Evolutionary conservation across 306 rosid genomes (phyloP), one percentile per base, ranked within the genome.

Genomic region (Pyrus betulifolia): DNA sequence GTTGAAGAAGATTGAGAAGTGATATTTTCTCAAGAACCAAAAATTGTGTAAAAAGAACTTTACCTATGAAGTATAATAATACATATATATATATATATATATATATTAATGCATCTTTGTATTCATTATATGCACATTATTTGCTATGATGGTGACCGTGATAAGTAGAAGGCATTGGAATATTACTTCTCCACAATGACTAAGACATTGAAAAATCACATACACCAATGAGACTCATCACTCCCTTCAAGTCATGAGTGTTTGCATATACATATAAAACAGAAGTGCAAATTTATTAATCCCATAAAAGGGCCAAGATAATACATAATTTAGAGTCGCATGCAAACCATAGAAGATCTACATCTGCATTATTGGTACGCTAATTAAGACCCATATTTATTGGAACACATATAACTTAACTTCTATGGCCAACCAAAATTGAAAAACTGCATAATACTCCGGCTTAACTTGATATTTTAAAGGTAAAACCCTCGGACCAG

Each of bases 351-450:
- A 27, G 22, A 67, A 49, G 55, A 60, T 42, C 22, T 33, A n/a
- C 46, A 70, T 30, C 52, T 28, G 30, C 51, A 28, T 77, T 77
- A 77, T 77, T 76, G 33, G 66, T 23, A 67, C 9, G n/a, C 14
- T 4, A 1, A 30, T 7, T 31, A 67, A 12, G 49, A 65, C 25
- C 55, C 45, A 67, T 17, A 67, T 55, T 19, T 58, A 22, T 58
- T 33, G 35, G 17, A 30, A 30, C 21, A 58, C 44, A 51, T 51
- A 51, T 51, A 51, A 51, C 55, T 49, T 49, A 42, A 77, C 54
- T 45, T 77, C 58, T 30, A 42, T 59, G 59, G 69, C 69, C 33
- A 59, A 61, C 75, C 69, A 46, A 22, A 65, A 61, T 31, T 19
- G 31, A 78, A 72, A 18, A 46, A 46, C 75, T 60, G 13, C 69